Conservation (phyloP, 352 stramenopile genomes). For the Blastocystis hominis region DNA sequence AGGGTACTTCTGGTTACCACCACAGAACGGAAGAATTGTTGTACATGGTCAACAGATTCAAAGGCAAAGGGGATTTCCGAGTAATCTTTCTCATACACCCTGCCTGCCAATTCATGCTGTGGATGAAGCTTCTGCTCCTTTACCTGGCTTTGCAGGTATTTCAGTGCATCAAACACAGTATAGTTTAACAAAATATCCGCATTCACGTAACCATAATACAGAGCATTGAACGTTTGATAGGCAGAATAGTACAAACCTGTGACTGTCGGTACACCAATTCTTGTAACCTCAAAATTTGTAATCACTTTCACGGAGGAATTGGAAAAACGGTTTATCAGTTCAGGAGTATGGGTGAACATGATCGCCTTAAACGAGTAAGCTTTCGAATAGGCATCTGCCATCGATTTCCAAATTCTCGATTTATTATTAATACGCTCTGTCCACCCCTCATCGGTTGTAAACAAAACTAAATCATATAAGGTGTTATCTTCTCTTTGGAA, state of each 20-base stretch:
- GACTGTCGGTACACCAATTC: neutral
- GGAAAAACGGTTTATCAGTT: neutral
- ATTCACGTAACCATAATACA: conserved; percentile 31
- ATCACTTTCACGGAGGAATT: neutral
- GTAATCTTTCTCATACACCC: neutral
- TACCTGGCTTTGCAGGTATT: neutral
- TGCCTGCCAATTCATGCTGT: conserved; percentile 11
- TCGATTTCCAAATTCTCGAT: neutral
- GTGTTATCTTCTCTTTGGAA: too few relatives aligned
- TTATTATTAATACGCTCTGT: neutral
- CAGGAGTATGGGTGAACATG: neutral
- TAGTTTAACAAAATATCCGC: conserved; percentile 1
- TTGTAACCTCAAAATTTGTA: neutral
- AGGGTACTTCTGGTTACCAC: neutral
- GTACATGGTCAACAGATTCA: neutral
- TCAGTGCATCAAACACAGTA: neutral
- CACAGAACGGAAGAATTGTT: neutral
- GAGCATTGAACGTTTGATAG: neutral
- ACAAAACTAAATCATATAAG: neutral
- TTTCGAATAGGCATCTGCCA: neutral
- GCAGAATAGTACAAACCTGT: neutral
- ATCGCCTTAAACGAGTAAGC: neutral
- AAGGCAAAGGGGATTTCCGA: neutral
- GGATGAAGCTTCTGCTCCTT: neutral
- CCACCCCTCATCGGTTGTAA: neutral